Conservation (phyloP, 1,139 yeast species). For the Magnusiomyces tetraspermus region DNA sequence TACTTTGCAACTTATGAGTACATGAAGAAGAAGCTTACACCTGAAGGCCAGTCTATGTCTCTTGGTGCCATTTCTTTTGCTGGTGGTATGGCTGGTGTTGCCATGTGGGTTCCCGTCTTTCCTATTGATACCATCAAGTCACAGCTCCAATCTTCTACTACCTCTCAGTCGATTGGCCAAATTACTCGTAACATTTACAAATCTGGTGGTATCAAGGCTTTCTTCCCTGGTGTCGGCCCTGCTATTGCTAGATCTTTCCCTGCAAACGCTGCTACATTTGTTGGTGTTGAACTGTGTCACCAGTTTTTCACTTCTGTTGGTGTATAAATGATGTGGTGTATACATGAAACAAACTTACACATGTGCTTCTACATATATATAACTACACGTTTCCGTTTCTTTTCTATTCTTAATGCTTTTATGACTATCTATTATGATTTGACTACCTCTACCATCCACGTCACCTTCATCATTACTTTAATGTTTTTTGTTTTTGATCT, state of each 20-base stretch:
- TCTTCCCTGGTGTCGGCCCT: conserved; percentile 97
- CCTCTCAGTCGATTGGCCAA: conserved; percentile 49
- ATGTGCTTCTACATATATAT: no score
- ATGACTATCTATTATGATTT: no score
- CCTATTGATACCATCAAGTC: conserved; percentile 95
- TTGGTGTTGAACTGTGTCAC: conserved; percentile 88
- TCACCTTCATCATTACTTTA: no score
- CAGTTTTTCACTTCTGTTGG: conserved; percentile 39
- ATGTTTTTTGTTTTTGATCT: no score
- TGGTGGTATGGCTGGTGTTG: conserved; percentile 91
- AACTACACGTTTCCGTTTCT: no score
- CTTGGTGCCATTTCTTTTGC: conserved; percentile 73
- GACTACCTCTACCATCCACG: no score
- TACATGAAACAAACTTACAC: no score
- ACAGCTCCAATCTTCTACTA: conserved; percentile 60
- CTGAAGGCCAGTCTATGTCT: conserved; percentile 43
- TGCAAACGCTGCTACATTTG: conserved; percentile 94
- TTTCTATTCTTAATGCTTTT: no score
- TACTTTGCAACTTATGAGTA: conserved; percentile 93
- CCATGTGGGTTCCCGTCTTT: conserved; percentile 96
- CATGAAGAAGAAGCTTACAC: conserved; percentile 54
- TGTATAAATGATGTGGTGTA: no score
- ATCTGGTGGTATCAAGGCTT: conserved; percentile 78
- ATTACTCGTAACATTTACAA: conserved; percentile 56
- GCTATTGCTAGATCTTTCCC: conserved; percentile 94